phyloP scores from a whole-genome alignment of 23 red algal genomes.

The Chondrus crispus region DNA sequence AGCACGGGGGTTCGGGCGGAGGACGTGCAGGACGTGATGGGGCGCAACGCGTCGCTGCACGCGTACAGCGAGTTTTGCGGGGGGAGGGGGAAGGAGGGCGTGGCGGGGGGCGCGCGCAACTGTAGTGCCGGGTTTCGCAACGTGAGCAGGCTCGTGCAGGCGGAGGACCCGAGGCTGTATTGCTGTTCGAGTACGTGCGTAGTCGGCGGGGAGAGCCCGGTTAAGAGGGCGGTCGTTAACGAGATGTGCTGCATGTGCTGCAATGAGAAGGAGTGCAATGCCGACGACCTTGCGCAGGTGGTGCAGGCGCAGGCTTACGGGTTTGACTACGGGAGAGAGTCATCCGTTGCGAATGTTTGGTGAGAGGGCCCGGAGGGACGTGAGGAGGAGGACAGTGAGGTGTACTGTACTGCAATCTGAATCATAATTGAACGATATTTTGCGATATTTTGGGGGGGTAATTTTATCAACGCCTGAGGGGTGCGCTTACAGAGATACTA shows the following conservation, averaged over 20 bases:
- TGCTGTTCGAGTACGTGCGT: background rate
- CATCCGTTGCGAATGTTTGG: background rate
- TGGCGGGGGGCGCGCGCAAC: background rate
- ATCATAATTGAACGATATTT: too few relatives aligned
- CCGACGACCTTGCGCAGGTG: background rate
- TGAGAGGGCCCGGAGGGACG: too few relatives aligned
- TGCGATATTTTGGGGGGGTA: too few relatives aligned
- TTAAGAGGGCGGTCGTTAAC: background rate
- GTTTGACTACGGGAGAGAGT: background rate
- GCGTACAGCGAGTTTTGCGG: background rate
- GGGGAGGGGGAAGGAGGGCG: background rate
- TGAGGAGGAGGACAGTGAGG: too few relatives aligned
- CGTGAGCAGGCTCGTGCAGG: background rate
- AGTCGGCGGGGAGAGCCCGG: background rate
- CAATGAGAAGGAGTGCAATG: background rate
- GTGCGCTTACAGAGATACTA: too few relatives aligned
- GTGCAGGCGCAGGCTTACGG: background rate
- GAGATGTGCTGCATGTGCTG: background rate
- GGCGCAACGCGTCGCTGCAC: background rate
- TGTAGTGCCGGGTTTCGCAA: background rate
- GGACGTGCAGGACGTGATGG: background rate
- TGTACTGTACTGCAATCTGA: too few relatives aligned
- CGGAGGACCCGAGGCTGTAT: background rate
- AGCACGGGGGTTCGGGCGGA: background rate
- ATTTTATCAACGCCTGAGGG: too few relatives aligned